These are phyloP conservation scores for Suhomyces bribrorum DNA, from an alignment of 1,139 yeast species.

Conservation along the genomic window DNA sequence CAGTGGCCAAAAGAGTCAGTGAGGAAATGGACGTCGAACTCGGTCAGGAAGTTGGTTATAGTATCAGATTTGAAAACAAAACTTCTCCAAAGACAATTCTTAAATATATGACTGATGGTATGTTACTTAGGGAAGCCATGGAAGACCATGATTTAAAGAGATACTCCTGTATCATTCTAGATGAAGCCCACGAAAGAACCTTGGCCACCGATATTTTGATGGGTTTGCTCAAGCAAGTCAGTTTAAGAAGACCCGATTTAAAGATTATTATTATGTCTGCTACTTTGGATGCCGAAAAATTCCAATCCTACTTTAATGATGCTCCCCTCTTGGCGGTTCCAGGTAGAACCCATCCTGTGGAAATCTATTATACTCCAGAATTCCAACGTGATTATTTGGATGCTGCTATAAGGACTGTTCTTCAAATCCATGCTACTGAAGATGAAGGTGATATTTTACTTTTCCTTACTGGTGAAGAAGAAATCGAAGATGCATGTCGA, in stretches of 20 bases:
- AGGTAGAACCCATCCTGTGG: slow-evolving; percentile 97
- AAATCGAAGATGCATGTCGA: slow-evolving; percentile 94
- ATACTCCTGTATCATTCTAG: slow-evolving; percentile 88
- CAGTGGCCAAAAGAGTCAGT: slow-evolving; percentile 94
- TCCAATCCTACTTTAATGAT: slow-evolving; percentile 82
- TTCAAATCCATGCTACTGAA: slow-evolving; percentile 96
- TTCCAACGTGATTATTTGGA: slow-evolving; percentile 93
- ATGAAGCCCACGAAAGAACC: slow-evolving; percentile 98
- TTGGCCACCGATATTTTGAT: slow-evolving; percentile 93
- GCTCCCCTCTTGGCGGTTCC: slow-evolving; percentile 97
- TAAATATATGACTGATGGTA: slow-evolving; percentile 99
- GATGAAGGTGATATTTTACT: slow-evolving; percentile 88
- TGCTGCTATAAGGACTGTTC: slow-evolving; percentile 90
- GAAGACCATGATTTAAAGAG: slow-evolving; percentile 80
- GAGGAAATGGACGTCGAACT: slow-evolving; percentile 91
- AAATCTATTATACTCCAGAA: slow-evolving; percentile 94
- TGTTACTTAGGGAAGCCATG: slow-evolving; percentile 97
- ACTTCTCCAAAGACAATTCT: slow-evolving; percentile 77
- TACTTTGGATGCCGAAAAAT: slow-evolving; percentile 94
- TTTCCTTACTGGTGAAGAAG: slow-evolving; percentile 96
- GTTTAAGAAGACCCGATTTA: slow-evolving; percentile 77
- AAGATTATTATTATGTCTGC: slow-evolving; percentile 97
- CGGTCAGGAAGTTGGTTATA: slow-evolving; percentile 93
- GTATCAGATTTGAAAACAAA: slow-evolving; percentile 89
- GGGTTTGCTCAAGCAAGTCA: slow-evolving; percentile 89